Percentiles rank a stretch among this genome's conserved stretches.
These are phyloP conservation scores for Zymoseptoria passerinii DNA, from an alignment of 2,329 filamentous ascomycete genomes.

Conservation along the genomic window DNA sequence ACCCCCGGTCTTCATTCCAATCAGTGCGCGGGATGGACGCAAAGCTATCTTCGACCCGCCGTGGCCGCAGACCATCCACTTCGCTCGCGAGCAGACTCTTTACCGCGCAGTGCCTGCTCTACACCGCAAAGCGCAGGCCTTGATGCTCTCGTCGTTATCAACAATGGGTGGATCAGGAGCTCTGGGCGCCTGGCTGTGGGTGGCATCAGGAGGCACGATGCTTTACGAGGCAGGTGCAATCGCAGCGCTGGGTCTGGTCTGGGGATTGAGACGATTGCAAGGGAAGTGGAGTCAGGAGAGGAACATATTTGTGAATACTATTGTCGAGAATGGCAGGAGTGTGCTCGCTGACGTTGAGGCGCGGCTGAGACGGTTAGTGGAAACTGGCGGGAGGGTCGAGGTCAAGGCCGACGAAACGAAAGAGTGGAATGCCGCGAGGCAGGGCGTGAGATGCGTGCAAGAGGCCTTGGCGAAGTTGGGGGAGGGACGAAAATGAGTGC, in stretches of 20 bases:
- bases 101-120: constrained; percentile 35
- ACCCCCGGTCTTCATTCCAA: constrained; percentile 19
- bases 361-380: constrained; percentile 40
- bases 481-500: background rate
- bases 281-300: constrained; percentile 50
- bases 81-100: constrained; percentile 50
- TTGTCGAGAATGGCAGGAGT: constrained; percentile 50
- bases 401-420: constrained; percentile 29
- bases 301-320: constrained; percentile 43
- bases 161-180: constrained; percentile 54
- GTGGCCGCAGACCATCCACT: constrained; percentile 69
- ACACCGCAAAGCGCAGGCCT: constrained; percentile 38
- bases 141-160: constrained; percentile 63
- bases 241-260: constrained; percentile 51
- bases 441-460: constrained; percentile 31
- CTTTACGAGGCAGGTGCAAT: constrained; percentile 52
- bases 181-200: constrained; percentile 48
- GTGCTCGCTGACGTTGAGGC: constrained; percentile 48
- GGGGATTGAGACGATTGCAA: constrained; percentile 50
- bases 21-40: constrained; percentile 23
- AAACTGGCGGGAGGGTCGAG: constrained; percentile 34
- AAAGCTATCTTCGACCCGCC: constrained; percentile 33
- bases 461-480: background rate
- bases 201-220: constrained; percentile 44
- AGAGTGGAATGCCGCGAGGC: constrained; percentile 36